A percentile compares a stretch with the other conserved stretches of the same genome.
Evolutionary conservation across 805 yeast genomes (phyloP).

Genomic region (Ogataea pignaliae): DNA sequence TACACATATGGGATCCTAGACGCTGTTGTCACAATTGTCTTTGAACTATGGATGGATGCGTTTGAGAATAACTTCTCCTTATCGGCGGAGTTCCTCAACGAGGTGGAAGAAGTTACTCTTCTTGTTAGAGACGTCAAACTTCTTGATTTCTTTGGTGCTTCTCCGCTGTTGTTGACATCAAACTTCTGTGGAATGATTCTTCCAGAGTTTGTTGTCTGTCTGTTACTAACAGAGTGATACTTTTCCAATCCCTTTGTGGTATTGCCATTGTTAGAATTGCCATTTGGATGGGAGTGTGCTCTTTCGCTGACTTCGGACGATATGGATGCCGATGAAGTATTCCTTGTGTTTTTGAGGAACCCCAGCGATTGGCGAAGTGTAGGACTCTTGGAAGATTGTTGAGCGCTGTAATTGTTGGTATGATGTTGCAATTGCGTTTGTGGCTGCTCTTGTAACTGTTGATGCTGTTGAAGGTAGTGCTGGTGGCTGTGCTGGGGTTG

Average conservation of each 20-base stretch:
- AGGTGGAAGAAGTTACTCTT: conserved; percentile 32
- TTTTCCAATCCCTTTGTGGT: conserved; percentile 25
- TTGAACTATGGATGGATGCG: conserved; percentile 30
- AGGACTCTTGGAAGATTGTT: conserved; percentile 27
- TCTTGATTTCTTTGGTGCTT: conserved; percentile 40
- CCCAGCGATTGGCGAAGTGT: conserved; percentile 35
- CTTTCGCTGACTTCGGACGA: conserved; percentile 14
- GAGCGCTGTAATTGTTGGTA: conserved; percentile 8
- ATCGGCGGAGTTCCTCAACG: conserved; percentile 28
- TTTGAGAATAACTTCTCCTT: conserved; percentile 25
- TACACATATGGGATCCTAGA: conserved; percentile 66
- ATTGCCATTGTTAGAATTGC: not conserved
- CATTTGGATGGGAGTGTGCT: not conserved
- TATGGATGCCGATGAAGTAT: conserved; percentile 20
- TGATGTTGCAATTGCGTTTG: conserved; percentile 3
- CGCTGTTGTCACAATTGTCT: conserved; percentile 45
- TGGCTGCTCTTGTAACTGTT: conserved; percentile 1
- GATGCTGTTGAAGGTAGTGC: conserved; percentile 3
- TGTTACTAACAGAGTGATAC: conserved; percentile 29
- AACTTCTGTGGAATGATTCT: conserved; percentile 43
- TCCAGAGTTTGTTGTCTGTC: conserved; percentile 38
- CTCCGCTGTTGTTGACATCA: conserved; percentile 27
- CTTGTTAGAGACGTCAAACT: conserved; percentile 41
- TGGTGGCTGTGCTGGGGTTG: conserved; percentile 3
- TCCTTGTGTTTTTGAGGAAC: conserved; percentile 29